These are phyloP conservation scores for Aspergillus fumigatiaffinis DNA, from an alignment of 2,329 filamentous ascomycete species.

Conservation along the genomic window DNA sequence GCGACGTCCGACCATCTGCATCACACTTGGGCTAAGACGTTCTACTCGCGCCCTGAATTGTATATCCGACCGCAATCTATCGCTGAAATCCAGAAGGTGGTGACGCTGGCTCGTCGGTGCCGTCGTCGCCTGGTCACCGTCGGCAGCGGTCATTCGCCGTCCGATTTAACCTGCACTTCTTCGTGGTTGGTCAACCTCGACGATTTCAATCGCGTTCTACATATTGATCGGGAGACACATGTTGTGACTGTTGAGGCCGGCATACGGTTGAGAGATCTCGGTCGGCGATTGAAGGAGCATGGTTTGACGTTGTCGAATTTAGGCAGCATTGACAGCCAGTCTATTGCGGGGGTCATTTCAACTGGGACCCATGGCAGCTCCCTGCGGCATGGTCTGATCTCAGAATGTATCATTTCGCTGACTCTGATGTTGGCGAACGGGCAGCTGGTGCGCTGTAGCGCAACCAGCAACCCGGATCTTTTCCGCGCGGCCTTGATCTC, in stretches of 20 bases:
- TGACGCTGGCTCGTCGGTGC: conserved; percentile 75
- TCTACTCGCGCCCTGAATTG: conserved; percentile 82
- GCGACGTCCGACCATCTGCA: conserved; percentile 70
- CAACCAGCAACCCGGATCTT: conserved; percentile 65
- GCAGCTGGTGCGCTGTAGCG: conserved; percentile 64
- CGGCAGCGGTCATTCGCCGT: conserved; percentile 91
- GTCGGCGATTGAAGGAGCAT: conserved; percentile 66
- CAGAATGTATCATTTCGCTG: conserved; percentile 69
- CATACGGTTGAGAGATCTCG: conserved; percentile 73
- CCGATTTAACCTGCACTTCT: conserved; percentile 85
- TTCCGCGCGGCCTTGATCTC: conserved; percentile 86
- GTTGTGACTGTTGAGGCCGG: conserved; percentile 80
- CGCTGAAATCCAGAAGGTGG: conserved; percentile 75
- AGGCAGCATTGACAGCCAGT: conserved; percentile 93
- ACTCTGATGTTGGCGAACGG: conserved; percentile 81
- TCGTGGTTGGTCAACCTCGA: conserved; percentile 95
- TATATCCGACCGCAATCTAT: conserved; percentile 81
- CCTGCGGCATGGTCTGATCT: conserved; percentile 76
- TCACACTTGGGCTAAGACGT: conserved; percentile 92
- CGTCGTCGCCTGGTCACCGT: conserved; percentile 77
- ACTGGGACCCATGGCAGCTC: conserved; percentile 94
- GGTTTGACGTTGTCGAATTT: conserved; percentile 86
- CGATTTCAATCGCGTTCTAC: conserved; percentile 68
- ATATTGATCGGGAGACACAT: conserved; percentile 62
- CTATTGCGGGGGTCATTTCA: conserved; percentile 83